Base-by-base conservation (phyloP, 208 protist species). In the Wallacemonas sp. region DNA sequence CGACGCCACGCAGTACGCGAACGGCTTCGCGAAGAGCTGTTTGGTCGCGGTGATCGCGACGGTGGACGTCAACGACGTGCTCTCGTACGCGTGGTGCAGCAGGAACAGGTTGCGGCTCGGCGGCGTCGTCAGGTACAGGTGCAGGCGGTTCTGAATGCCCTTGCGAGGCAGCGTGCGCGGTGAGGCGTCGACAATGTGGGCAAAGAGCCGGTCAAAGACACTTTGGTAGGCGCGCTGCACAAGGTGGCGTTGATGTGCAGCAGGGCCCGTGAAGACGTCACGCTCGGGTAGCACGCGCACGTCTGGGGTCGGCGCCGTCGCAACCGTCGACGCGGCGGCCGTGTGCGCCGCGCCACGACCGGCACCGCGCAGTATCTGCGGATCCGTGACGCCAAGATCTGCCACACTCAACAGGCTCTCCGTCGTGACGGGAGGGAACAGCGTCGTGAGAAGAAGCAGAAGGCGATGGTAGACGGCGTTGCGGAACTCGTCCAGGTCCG, bases 91-190 rank as follows among this genome's bases (percentile, higher is more conserved):
- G 47, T 79, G 66, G 63, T 87, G 73, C 32, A 94, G 30, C 2
- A 88, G 27, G 24, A 94, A 70, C 12, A 66, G 66, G 72, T 94
- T 94, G 61, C 88, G 81, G 52, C 88, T 91, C 14, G 78, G 82
- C n/a, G 88, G 88, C 27, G 85, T 83, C n/a, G 83, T 74, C 29
- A 84, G 65, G 69, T 94, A 94, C 1, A 91, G 70, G 27, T 86
- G 64, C 44, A 94, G 65, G 32, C 81, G 82, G 62, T 88, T 86
- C 3, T 70, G 83, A 21, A 94, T 63, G 62, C 64, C 83, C 72
- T 90, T 94, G 41, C 71, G 68, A n/a, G 54, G 48, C 30, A 74
- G 32, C 5, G 55, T 32, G 1, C 71, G 46, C 16, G 67, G 29
- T n/a, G 49, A 39, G 38, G 56, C 43, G 26, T 38, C 32, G 27